phyloP scores from a whole-genome alignment of 805 yeast genomes.

The Ogataea trehalophila region DNA sequence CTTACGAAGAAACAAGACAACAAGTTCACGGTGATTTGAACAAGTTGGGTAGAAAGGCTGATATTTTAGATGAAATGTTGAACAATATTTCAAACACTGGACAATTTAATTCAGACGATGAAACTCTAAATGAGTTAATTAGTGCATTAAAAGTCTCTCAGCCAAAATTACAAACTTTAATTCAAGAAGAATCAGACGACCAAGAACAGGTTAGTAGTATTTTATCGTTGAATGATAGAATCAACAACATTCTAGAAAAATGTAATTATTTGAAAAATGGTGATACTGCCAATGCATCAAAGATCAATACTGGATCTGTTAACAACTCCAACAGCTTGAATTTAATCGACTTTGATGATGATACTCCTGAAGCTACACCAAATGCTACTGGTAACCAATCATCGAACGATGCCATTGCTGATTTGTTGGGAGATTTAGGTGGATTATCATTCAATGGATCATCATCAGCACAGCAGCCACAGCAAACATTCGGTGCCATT shows the following conservation, averaged over 20 bases:
- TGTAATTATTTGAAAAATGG: slow-evolving; percentile 64
- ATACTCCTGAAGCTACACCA: slow-evolving; percentile 31
- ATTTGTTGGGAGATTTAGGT: slow-evolving; percentile 67
- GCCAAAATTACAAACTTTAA: slow-evolving; percentile 80
- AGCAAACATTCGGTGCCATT: slow-evolving; percentile 24
- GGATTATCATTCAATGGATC: slow-evolving; percentile 45
- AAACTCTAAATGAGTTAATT: slow-evolving; percentile 75
- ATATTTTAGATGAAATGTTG: slow-evolving; percentile 84
- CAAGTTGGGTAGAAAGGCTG: slow-evolving; percentile 79
- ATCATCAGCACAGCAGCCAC: slow-evolving; percentile 2
- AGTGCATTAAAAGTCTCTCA: slow-evolving; percentile 75
- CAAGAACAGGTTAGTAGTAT: slow-evolving; percentile 61
- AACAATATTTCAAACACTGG: slow-evolving; percentile 41
- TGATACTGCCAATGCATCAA: slow-evolving; percentile 38
- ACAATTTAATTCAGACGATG: slow-evolving; percentile 43
- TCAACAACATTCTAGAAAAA: slow-evolving; percentile 64
- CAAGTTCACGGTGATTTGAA: slow-evolving; percentile 80
- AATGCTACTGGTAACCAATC: slow-evolving; percentile 7
- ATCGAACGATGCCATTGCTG: slow-evolving; percentile 47
- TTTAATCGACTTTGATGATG: slow-evolving; percentile 74
- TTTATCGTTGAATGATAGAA: slow-evolving; percentile 66
- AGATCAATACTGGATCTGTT: slow-evolving; percentile 29
- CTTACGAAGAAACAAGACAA: slow-evolving; percentile 64
- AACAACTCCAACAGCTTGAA: slow-evolving; percentile 23
- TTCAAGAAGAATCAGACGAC: slow-evolving; percentile 72